Evolutionary conservation across 2,329 filamentous ascomycete genomes (phyloP), one percentile per base, ranked within the genome.

Genomic region (Sporothrix phasma): DNA sequence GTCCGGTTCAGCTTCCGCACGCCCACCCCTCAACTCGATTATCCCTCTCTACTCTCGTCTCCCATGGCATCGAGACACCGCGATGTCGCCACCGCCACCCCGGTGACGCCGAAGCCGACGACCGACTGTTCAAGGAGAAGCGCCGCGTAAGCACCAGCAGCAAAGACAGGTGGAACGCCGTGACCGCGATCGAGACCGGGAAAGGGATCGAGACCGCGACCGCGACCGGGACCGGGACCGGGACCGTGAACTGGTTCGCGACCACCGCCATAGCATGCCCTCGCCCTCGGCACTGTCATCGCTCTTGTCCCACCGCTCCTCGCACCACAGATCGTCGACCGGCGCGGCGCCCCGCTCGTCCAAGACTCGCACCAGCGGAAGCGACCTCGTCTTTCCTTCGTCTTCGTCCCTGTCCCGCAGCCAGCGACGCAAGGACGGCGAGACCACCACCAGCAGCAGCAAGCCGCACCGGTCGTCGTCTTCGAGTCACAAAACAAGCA

Each of bases 241-340:
- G 3, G 60, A 47, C 58, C n/a, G 51, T 43, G 46, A 54, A 37
- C 43, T 6, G 19, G 22, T n/a, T 37, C 34, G 34, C 34, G 51
- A 64, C 17, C 37, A 64, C 41, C 61, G 62, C 49, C 54, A 64
- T 47, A 61, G 47, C 49, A 51, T 63, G 19, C 49, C 63, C 0
- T 58, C 65, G 5, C 43, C 63, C 0, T 65, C 67, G 11, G 29
- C 34, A 2, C 63, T 67, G 10, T 68, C 67, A 4, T 69, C 67
- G 17, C 53, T 65, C 7, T 37, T 67, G 1, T 65, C 65, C 39
- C 61, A 62, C 54, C 63, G 56, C 41, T 46, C 63, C 11, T 51
- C 37, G 5, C 41, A 47, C 37, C 34, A 58, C 58, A 67, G 66
- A 24, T 65, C 67, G 5, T 26, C 66, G 5, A 46, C 62, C 3